A percentile compares a stretch with the other conserved stretches of the same genome.
phyloP scores from a whole-genome alignment of 164 flowering plant species.

The Brasenia schreberi region DNA sequence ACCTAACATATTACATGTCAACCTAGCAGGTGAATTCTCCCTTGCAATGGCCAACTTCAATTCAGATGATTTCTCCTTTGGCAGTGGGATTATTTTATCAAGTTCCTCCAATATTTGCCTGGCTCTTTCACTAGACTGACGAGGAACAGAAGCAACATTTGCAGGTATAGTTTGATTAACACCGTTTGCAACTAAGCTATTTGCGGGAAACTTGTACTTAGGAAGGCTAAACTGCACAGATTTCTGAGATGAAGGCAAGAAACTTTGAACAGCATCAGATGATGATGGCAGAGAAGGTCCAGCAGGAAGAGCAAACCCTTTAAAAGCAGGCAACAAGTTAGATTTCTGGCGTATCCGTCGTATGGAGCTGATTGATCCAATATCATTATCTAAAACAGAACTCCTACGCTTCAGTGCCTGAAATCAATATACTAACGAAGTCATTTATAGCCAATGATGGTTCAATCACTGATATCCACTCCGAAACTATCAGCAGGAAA shows the following conservation, averaged over 20 bases:
- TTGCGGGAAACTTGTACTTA: constrained; percentile 10
- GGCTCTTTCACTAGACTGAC: constrained; percentile 68
- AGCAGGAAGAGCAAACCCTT: background rate
- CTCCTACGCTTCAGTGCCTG: constrained; percentile 69
- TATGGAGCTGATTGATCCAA: constrained; percentile 66
- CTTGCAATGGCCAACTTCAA: constrained; percentile 23
- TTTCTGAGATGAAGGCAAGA: constrained; percentile 11
- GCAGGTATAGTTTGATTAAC: constrained; percentile 14
- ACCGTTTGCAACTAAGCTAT: constrained; percentile 9
- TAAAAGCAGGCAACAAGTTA: constrained; percentile 27
- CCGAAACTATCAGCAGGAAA: too few species aligned
- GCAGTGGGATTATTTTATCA: constrained; percentile 37
- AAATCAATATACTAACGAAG: constrained; percentile 4
- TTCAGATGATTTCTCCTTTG: constrained; percentile 43
- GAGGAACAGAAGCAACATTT: constrained; percentile 36
- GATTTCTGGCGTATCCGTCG: constrained; percentile 84
- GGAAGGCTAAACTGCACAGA: constrained; percentile 7
- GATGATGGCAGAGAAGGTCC: constrained; percentile 13
- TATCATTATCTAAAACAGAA: constrained; percentile 62
- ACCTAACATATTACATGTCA: constrained; percentile 43
- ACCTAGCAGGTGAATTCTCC: constrained; percentile 36
- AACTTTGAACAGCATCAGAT: constrained; percentile 13
- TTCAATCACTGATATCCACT: too few species aligned
- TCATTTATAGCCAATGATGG: background rate
- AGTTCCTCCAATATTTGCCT: constrained; percentile 67